Evolutionary conservation across 2,329 filamentous ascomycete genomes (phyloP).

Genomic region (Penicillium corylophilum): DNA sequence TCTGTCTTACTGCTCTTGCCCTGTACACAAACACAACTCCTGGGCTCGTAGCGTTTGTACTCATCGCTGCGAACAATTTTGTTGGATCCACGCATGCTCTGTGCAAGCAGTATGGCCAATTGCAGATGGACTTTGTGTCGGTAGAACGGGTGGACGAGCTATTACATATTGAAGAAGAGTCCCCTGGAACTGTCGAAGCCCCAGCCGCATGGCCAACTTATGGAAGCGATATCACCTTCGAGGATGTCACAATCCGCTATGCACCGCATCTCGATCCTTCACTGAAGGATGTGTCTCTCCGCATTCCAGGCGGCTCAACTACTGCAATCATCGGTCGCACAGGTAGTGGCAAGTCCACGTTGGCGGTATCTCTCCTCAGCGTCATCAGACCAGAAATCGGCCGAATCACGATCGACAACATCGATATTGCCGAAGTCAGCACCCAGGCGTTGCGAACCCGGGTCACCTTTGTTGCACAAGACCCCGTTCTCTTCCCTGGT

Average conservation of each 20-base stretch:
- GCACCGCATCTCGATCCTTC: constrained; percentile 74
- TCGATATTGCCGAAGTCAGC: constrained; percentile 60
- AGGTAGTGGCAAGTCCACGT: constrained; percentile 76
- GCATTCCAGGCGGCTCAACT: constrained; percentile 73
- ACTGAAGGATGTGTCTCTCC: constrained; percentile 65
- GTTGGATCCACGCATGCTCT: constrained; percentile 70
- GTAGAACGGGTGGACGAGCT: constrained; percentile 85
- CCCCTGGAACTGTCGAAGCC: constrained; percentile 64
- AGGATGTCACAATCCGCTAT: constrained; percentile 75
- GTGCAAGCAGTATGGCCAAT: constrained; percentile 75
- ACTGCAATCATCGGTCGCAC: constrained; percentile 80
- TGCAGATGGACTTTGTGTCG: constrained; percentile 90
- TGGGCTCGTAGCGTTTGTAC: constrained; percentile 78
- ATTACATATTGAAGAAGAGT: constrained; percentile 73
- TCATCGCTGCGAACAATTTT: constrained; percentile 65
- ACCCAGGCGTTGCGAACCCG: constrained; percentile 60
- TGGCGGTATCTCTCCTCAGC: constrained; percentile 61
- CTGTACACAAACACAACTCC: constrained; percentile 72
- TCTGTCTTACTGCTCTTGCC: constrained; percentile 70
- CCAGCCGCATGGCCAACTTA: constrained; percentile 75
- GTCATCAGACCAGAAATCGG: constrained; percentile 56
- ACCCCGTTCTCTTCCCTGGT: constrained; percentile 65
- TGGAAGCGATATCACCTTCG: constrained; percentile 70
- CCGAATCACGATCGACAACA: constrained; percentile 58
- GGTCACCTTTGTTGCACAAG: constrained; percentile 67